A percentile compares a stretch with the other conserved stretches of the same genome.
Evolutionary conservation across 805 yeast genomes (phyloP).

Genomic region (Lipomyces yamadae): DNA sequence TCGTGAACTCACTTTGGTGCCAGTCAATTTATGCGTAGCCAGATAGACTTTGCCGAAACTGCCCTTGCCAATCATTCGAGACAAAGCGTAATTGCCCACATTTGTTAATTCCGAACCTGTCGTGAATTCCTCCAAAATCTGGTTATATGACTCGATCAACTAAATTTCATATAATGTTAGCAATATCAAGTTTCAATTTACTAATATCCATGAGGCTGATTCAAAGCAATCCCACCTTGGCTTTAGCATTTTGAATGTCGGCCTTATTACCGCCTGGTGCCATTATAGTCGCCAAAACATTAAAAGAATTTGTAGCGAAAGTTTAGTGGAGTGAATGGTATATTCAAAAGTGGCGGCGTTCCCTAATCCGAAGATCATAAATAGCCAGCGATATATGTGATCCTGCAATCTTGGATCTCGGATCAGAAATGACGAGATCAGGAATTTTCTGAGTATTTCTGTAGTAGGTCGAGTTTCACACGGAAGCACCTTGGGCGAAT

Average conservation of each 20-base stretch:
- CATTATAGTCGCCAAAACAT: constrained; percentile 11
- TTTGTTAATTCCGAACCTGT: constrained; percentile 56
- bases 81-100: constrained; percentile 79
- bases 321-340: neutral
- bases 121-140: constrained; percentile 56
- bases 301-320: neutral
- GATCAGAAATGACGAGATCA: no score
- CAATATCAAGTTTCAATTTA: neutral
- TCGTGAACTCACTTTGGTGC: constrained; percentile 54
- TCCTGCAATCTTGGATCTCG: neutral
- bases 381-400: neutral
- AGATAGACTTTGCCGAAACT: constrained; percentile 88
- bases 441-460: no score
- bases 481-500: no score
- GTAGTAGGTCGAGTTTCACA: no score
- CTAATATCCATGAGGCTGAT: neutral
- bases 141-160: constrained; percentile 68
- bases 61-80: constrained; percentile 84
- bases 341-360: neutral
- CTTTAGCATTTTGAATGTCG: constrained; percentile 50
- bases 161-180: constrained; percentile 20
- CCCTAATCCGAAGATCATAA: neutral
- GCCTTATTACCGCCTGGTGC: constrained; percentile 34
- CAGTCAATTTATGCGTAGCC: constrained; percentile 77
- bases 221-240: constrained; percentile 44